Base-by-base conservation (phyloP, 2,329 filamentous ascomycete genomes). In the Cytospora piceae region DNA sequence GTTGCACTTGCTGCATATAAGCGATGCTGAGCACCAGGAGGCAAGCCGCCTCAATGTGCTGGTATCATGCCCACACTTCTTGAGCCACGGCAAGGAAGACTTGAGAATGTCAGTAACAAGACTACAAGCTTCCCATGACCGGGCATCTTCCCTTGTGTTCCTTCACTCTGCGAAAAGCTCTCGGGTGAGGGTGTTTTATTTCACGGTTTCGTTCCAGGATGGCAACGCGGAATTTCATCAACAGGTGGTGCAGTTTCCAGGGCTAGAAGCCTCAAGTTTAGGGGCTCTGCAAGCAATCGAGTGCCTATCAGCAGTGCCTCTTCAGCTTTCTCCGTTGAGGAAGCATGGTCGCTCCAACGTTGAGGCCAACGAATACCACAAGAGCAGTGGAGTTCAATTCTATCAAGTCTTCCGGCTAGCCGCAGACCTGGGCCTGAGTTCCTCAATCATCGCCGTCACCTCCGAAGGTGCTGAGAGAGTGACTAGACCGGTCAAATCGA, bases 1-100 rank as follows among this genome's bases (percentile, higher is more conserved):
- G 32, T 63, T 90, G 0, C 76, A 82, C 39, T 80, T 84, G 77
- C 69, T 86, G n/a, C 77, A 81, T 57, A 71, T 84, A 17, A 57
- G 62, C 20, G 51, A 31, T 53, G 27, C 51, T 14, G 58, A 67
- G 12, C 63, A 61, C 65, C 24, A 27, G 63, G 52, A 65, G 15
- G 29, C 29, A 31, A 49, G 27, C 15, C 32, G 58, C 22, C 61
- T 61, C 9, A 37, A 69, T 5, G 71, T 82, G 49, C 62, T 82
- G 1, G 73, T 82, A 5, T 82, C 80, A 6, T 77, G 78, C 69
- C 79, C 76, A 55, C 83, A 85, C 69, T 77, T 80, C 34, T 77
- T 79, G 58, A 76, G 77, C 57, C 61, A 71, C 14, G 73, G 73
- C 29, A 77, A 79, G 68, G 73, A 73, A 34, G 75, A 72, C 4